phyloP scores from a whole-genome alignment of 805 yeast species.

The Candida sithepensis region DNA sequence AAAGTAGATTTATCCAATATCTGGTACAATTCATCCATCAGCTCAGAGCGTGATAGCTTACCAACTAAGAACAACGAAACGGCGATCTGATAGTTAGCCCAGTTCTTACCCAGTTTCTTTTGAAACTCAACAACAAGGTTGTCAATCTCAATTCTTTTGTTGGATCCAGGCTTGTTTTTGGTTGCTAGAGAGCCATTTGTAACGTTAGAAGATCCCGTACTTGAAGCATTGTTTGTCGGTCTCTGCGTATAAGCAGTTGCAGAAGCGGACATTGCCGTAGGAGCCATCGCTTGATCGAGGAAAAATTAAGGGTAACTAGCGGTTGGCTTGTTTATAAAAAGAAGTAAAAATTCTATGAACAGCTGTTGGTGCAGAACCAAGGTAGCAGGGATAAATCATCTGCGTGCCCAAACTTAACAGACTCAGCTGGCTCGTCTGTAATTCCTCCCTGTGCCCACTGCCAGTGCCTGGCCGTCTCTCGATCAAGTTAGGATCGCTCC shows the following conservation, averaged over 20 bases:
- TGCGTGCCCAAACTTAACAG: too few relatives aligned
- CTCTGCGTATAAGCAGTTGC: conserved; percentile 8
- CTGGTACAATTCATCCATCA: conserved; percentile 55
- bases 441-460: too few relatives aligned
- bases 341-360: too few relatives aligned
- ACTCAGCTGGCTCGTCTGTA: too few relatives aligned
- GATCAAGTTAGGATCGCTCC: too few relatives aligned
- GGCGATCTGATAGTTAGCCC: conserved; percentile 85
- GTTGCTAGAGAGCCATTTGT: conserved; percentile 8
- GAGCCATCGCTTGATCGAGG: neutral
- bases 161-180: conserved; percentile 20
- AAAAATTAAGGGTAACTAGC: too few relatives aligned
- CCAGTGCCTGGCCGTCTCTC: too few relatives aligned
- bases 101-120: conserved; percentile 64
- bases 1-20: conserved; percentile 48
- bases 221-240: neutral
- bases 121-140: conserved; percentile 70
- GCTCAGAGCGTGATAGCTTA: conserved; percentile 71
- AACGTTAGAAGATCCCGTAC: conserved; percentile 1
- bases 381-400: too few relatives aligned
- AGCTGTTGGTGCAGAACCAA: too few relatives aligned
- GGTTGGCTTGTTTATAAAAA: too few relatives aligned
- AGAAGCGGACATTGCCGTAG: conserved; percentile 9
- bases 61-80: conserved; percentile 76
- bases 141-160: conserved; percentile 55